Evolutionary conservation across 2,329 filamentous ascomycete species (phyloP).

Genomic region (Curvularia eragrostidis): DNA sequence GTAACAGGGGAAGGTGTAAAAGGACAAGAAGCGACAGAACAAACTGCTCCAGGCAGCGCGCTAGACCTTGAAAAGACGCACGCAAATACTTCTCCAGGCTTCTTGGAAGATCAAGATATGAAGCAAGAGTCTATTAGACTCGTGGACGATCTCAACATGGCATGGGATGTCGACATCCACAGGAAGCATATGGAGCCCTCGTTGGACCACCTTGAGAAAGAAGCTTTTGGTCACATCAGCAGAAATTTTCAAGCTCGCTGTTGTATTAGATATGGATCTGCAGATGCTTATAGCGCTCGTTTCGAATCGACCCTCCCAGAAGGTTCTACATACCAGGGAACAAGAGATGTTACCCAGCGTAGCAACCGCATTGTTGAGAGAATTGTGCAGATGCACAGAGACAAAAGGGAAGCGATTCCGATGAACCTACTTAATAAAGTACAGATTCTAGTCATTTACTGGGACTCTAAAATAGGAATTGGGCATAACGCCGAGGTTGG

Average conservation of each 20-base stretch:
- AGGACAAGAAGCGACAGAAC: neutral
- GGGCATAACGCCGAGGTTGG: conserved; percentile 14
- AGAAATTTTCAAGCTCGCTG: conserved; percentile 7
- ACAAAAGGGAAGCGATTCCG: conserved; percentile 5
- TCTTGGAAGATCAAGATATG: neutral
- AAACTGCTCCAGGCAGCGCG: neutral
- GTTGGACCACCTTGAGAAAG: conserved; percentile 5
- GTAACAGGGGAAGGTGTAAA: neutral
- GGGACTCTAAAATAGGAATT: conserved; percentile 16
- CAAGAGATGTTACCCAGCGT: conserved; percentile 15
- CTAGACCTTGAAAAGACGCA: neutral
- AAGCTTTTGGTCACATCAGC: conserved; percentile 11
- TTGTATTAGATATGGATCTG: conserved; percentile 9
- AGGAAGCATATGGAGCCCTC: neutral
- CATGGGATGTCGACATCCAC: conserved; percentile 11
- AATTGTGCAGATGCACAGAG: conserved; percentile 15
- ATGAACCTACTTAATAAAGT: conserved; percentile 19
- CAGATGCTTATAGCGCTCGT: conserved; percentile 14
- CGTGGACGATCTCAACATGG: conserved; percentile 16
- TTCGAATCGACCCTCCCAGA: conserved; percentile 17
- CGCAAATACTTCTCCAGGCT: neutral
- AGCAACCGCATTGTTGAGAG: conserved; percentile 20
- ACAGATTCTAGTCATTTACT: conserved; percentile 18
- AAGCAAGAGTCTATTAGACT: conserved; percentile 4
- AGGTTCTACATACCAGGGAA: conserved; percentile 9